Evolutionary conservation across 176 grass and related monocot genomes (phyloP).

Genomic region (Zea luxurians): DNA sequence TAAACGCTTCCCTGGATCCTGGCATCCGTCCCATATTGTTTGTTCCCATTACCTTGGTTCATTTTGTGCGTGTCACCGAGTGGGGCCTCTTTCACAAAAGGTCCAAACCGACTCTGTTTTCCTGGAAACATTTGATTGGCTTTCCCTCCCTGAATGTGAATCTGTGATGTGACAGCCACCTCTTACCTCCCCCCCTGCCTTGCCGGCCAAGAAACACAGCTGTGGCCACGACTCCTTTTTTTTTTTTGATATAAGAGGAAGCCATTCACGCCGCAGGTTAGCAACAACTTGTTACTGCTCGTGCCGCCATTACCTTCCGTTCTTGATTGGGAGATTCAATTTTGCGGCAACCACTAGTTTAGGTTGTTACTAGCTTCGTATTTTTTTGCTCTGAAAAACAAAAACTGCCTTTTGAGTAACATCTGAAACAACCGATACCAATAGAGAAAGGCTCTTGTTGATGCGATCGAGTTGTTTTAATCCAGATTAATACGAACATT

Average conservation of each 20-base stretch:
- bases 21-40: neutral
- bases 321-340: neutral
- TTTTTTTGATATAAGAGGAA: neutral
- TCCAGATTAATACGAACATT: neutral
- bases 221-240: constrained; percentile 14
- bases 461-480: neutral
- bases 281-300: neutral
- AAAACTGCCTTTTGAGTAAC: neutral
- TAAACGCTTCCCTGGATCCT: constrained; percentile 16
- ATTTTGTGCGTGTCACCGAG: neutral
- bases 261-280: constrained; percentile 6
- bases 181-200: constrained; percentile 22
- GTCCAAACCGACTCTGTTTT: constrained; percentile 15
- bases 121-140: constrained; percentile 2
- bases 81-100: constrained; percentile 29
- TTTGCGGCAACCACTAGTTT: neutral
- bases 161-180: constrained; percentile 8
- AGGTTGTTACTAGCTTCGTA: constrained; percentile 22
- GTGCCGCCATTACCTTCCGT: constrained; percentile 9
- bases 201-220: constrained; percentile 46
- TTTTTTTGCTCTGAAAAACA: neutral
- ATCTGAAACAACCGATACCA: neutral
- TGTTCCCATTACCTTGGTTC: neutral
- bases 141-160: neutral
- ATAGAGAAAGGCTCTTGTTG: neutral